phyloP scores from a whole-genome alignment of 148 eudicot genomes.

The Nyssa sinensis region DNA sequence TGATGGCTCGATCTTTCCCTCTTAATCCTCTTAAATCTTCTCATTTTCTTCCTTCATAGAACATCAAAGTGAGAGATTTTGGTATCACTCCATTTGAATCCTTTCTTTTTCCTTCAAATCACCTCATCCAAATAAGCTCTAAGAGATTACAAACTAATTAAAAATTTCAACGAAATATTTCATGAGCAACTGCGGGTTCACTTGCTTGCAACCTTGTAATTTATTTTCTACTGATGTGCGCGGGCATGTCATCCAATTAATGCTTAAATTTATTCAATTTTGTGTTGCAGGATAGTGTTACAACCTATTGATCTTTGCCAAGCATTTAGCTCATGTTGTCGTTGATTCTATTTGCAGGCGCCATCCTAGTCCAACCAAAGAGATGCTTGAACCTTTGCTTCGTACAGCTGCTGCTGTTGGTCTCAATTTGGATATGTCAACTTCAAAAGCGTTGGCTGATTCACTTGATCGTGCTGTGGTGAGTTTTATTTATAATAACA shows the following conservation, averaged over 20 bases:
- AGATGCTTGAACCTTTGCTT: constrained; percentile 93
- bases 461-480: constrained; percentile 95
- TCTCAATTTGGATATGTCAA: constrained; percentile 74
- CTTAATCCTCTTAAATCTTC: no score
- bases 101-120: no score
- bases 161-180: neutral
- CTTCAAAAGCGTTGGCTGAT: constrained; percentile 93
- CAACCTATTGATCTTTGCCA: neutral
- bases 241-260: neutral
- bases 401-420: constrained; percentile 94
- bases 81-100: no score
- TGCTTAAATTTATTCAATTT: neutral
- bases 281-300: neutral
- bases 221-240: neutral
- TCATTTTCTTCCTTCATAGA: no score
- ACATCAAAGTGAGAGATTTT: no score
- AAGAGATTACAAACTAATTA: neutral
- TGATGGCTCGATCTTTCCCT: no score
- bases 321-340: constrained; percentile 1
- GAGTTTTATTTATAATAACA: constrained; percentile 17
- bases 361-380: constrained; percentile 95
- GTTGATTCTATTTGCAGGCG: constrained; percentile 56
- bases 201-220: neutral
- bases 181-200: neutral
- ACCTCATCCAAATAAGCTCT: no score